phyloP scores from a whole-genome alignment of 495 filamentous ascomycete genomes.

The Aspergillus ostianus region DNA sequence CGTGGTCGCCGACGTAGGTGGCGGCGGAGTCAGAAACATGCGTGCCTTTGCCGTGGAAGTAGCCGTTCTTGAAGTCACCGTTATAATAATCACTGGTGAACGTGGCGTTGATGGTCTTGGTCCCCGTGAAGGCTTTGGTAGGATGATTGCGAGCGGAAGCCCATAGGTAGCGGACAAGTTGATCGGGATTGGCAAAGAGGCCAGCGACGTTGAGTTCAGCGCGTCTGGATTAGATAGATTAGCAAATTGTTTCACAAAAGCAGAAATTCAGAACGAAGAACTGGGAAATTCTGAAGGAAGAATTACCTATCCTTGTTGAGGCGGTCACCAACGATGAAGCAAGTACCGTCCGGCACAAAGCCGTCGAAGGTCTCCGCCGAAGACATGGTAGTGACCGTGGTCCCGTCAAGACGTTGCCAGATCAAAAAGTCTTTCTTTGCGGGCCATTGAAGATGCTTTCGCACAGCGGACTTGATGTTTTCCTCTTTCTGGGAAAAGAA shows the following conservation, averaged over 20 bases:
- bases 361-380: slow-evolving; percentile 41
- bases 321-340: slow-evolving; percentile 46
- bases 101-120: slow-evolving; percentile 44
- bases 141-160: slow-evolving; percentile 44
- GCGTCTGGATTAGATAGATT: slow-evolving; percentile 24
- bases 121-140: slow-evolving; percentile 43
- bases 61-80: slow-evolving; percentile 47
- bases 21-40: slow-evolving; percentile 54
- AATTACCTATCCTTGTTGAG: slow-evolving; percentile 40
- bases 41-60: slow-evolving; percentile 51
- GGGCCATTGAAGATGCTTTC: slow-evolving; percentile 40
- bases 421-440: slow-evolving; percentile 42
- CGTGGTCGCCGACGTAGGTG: slow-evolving; percentile 55
- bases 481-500: slow-evolving; percentile 45
- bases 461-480: slow-evolving; percentile 44
- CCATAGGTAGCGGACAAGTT: slow-evolving; percentile 47
- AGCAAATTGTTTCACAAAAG: slow-evolving; percentile 1
- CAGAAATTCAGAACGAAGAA: background rate
- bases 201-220: slow-evolving; percentile 38
- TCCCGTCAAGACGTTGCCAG: slow-evolving; percentile 45
- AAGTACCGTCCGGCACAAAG: slow-evolving; percentile 40
- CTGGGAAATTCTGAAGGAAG: background rate
- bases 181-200: slow-evolving; percentile 44
- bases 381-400: slow-evolving; percentile 38
- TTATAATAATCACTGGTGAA: slow-evolving; percentile 51